Evolutionary conservation across 768 basidiomycete species (phyloP), one percentile per base, ranked within the genome.

Genomic region (Tremella yokohamensis): DNA sequence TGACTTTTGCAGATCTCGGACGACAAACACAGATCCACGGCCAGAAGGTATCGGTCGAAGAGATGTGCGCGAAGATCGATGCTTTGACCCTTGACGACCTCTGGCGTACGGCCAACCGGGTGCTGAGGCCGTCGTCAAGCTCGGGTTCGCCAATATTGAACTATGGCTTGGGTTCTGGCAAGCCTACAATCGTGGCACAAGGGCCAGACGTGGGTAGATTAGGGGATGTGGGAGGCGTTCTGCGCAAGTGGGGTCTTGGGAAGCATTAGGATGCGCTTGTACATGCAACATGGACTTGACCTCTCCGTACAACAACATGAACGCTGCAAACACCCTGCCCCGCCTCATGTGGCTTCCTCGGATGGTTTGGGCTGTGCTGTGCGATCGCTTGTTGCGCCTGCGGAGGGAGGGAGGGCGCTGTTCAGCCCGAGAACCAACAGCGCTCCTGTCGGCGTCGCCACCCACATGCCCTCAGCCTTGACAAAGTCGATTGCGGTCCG

Each of bases 21-120:
- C 82, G 94, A 57, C 93, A 96, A 83, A 82, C 92, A 26, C 83
- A 94, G 58, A 87, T 93, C 8, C 90, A 94, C 67, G 83, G 85
- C 57, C 84, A 88, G 66, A 91, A 88, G 75, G 82, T 96, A 40
- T 84, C 89, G 13, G 81, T 91, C n/a, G 80, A 84, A 9, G 92
- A 97, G 76, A 97, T 97, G 93, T 86, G 86, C 52, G 84, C 82
- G 4, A 86, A 86, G 70, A 88, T 97, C 60, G 89, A 91, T 76
- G 79, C 80, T 38, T 84, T 97, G 56, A 84, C 84, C 8, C 72
- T 84, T 0, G 81, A 60, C 44, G 85, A 87, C 57, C 79, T 97
- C 26, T 84, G 82, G 57, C 83, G 85, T 19, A 90, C 91, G 11
- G 91, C 90, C 3, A 79, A 79, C 20, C 84, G 86, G 24, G 76